These are phyloP conservation scores for Didymella arachidicola DNA, from an alignment of 2,329 filamentous ascomycete species.

Conservation along the genomic window DNA sequence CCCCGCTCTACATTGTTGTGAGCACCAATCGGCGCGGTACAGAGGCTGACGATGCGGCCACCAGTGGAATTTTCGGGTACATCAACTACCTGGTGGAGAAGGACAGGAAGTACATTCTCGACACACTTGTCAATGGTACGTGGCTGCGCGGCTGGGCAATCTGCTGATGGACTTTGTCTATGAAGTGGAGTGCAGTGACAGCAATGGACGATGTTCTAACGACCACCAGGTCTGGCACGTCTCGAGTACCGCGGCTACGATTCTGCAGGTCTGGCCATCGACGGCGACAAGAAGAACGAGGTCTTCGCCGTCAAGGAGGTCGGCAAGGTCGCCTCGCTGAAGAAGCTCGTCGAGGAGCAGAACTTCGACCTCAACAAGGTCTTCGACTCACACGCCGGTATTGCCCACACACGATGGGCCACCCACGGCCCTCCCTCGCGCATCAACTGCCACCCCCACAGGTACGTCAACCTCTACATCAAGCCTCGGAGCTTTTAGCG, in stretches of 20 bases:
- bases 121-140: slow-evolving; percentile 94
- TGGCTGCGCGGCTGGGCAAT: slow-evolving; percentile 25
- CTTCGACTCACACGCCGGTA: slow-evolving; percentile 97
- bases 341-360: slow-evolving; percentile 85
- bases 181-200: background rate
- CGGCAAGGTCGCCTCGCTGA: slow-evolving; percentile 97
- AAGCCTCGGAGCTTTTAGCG: slow-evolving; percentile 3
- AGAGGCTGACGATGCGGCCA: slow-evolving; percentile 30
- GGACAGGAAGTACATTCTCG: slow-evolving; percentile 94
- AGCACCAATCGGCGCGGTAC: slow-evolving; percentile 10
- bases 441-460: slow-evolving; percentile 97
- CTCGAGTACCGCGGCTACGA: slow-evolving; percentile 99
- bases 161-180: background rate
- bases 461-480: slow-evolving; percentile 69
- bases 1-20: slow-evolving; percentile 26
- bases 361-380: slow-evolving; percentile 87
- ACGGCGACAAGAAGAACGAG: slow-evolving; percentile 99
- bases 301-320: slow-evolving; percentile 98
- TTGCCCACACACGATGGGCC: slow-evolving; percentile 98
- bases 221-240: slow-evolving; percentile 77
- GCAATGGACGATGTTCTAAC: slow-evolving; percentile 33
- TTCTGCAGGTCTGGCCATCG: slow-evolving; percentile 92
- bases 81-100: slow-evolving; percentile 99
- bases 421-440: slow-evolving; percentile 95
- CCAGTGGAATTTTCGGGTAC: slow-evolving; percentile 95